Evolutionary conservation across 2,329 filamentous ascomycete species (phyloP).

Genomic region (Monascus ruber): DNA sequence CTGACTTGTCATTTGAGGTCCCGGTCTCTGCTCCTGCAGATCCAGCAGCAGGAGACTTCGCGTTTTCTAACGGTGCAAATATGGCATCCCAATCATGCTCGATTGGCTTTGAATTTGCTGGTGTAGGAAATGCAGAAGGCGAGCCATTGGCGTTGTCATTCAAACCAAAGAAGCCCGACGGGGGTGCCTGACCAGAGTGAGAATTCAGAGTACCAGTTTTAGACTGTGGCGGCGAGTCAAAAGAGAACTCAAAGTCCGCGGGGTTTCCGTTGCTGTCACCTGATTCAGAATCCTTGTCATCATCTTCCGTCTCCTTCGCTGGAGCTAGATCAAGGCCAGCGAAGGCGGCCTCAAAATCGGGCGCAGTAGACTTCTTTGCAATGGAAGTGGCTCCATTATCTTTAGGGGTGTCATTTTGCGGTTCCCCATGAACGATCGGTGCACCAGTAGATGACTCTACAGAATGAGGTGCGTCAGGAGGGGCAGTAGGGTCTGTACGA

Average conservation of each 20-base stretch:
- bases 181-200: conserved; percentile 10
- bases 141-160: conserved; percentile 19
- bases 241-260: conserved; percentile 36
- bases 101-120: conserved; percentile 28
- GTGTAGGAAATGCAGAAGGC: conserved; percentile 26
- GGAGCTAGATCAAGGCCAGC: conserved; percentile 33
- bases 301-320: conserved; percentile 33
- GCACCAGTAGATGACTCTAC: conserved; percentile 25
- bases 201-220: conserved; percentile 10
- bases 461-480: conserved; percentile 29
- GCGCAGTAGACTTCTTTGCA: conserved; percentile 21
- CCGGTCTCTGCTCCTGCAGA: not conserved
- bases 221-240: conserved; percentile 30
- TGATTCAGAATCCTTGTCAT: conserved; percentile 49
- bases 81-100: conserved; percentile 89
- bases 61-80: conserved; percentile 64
- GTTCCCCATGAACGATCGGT: conserved; percentile 25
- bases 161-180: conserved; percentile 30
- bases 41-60: conserved; percentile 10
- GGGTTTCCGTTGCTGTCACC: conserved; percentile 20
- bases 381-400: conserved; percentile 8
- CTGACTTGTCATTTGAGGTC: conserved; percentile 2
- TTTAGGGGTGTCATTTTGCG: conserved; percentile 11
- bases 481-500: conserved; percentile 27
- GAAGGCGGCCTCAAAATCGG: conserved; percentile 38